These are phyloP conservation scores for Abrus pulchellus DNA, from an alignment of 306 rosid genomes.

Conservation along the genomic window DNA sequence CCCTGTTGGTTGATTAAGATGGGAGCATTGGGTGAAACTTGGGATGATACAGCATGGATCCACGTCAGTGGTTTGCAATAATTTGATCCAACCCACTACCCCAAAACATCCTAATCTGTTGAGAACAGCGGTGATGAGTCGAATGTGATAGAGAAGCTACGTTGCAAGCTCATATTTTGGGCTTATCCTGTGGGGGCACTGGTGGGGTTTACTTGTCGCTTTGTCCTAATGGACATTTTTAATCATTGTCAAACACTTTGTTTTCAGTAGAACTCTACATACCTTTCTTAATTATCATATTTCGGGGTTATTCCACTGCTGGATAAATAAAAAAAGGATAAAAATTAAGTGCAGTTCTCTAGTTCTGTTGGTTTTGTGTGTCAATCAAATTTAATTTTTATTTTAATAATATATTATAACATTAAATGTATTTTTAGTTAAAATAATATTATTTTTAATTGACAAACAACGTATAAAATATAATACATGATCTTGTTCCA, in stretches of 20 bases:
- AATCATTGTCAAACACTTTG: not conserved
- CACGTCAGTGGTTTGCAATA: slow-evolving; percentile 72
- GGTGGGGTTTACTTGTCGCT: slow-evolving; percentile 12
- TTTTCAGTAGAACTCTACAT: too few relatives aligned
- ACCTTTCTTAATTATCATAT: not conserved
- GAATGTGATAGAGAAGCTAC: not conserved
- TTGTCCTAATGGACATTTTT: not conserved
- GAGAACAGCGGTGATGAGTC: not conserved
- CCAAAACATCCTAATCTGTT: slow-evolving; percentile 28
- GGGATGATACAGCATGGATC: slow-evolving; percentile 72
- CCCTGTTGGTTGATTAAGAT: slow-evolving; percentile 39
- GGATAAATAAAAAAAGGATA: not conserved
- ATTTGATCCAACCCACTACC: slow-evolving; percentile 42
- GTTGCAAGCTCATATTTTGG: not conserved
- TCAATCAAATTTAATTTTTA: too few relatives aligned
- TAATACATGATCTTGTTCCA: too few relatives aligned
- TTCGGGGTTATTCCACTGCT: not conserved
- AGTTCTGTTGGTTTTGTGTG: too few relatives aligned
- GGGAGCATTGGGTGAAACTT: slow-evolving; percentile 13
- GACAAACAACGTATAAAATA: too few relatives aligned
- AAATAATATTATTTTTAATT: too few relatives aligned
- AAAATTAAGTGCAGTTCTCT: too few relatives aligned
- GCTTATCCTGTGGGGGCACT: not conserved
- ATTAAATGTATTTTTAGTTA: too few relatives aligned
- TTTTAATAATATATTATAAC: too few relatives aligned